Base-by-base conservation (phyloP, 768 basidiomycete genomes). In the Lactarius deliciosus region DNA sequence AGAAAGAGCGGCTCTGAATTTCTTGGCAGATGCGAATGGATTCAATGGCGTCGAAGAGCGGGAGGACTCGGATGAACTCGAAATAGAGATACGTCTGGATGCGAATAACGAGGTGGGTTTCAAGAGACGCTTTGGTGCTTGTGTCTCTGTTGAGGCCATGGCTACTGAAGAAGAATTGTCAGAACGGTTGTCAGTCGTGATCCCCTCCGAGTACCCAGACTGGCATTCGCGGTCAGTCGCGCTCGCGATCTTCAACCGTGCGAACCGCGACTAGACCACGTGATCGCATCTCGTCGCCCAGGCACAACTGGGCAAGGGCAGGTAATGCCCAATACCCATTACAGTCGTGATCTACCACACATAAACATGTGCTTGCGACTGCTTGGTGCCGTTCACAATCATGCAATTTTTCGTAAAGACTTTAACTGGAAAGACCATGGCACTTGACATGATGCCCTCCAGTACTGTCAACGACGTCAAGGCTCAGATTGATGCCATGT, bases 21-120 rank as follows among this genome's bases (percentile, higher is more conserved):
- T 72, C 66, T 64, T 72, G 34, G 69, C 69, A 3, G 72, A 66
- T 50, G 61, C 32, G 20, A 70, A 47, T 20, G 69, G 18, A 38
- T 36, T 68, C 38, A 69, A 45, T 45, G 68, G 58, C n/a, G 70
- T 69, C 7, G 64, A 61, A 7, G 63, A 54, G 54, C 68, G 70
- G 7, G 64, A 54, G 4, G 64, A 50, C 45, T 54, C 64, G 1
- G 68, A 65, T 28, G 64, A 54, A 34, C 40, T 62, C 4, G 64
- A 65, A 22, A 22, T 65, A 18, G 68, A 61, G 38, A 63, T 32
- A 25, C 70, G 68, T 41, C 56, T 69, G 0, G 68, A 64, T 18
- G 64, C 63, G 25, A 70, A 70, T 38, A 67, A 6, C 5, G 66
- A 67, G 4, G 57, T 67, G 0, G 66, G 66, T 9, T 61, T 57